Base-by-base conservation (phyloP, 352 stramenopile species). In the Phytophthora lateralis region DNA sequence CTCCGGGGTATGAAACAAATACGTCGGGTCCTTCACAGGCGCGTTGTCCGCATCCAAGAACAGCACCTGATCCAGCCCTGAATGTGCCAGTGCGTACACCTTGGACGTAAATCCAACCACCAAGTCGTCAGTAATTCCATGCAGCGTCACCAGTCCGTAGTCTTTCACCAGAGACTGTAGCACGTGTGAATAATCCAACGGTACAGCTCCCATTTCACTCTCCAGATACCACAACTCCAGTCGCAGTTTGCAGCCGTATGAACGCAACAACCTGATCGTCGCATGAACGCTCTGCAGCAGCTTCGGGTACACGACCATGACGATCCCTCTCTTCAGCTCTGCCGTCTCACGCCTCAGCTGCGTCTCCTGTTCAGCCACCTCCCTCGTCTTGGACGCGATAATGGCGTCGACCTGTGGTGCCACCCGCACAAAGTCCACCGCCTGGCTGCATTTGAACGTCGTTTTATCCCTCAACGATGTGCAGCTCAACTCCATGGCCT, bases 31-130 rank as follows among this genome's bases (percentile, higher is more conserved):
- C 15, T 74, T 78, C n/a, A 77, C 73, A 1, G 85, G 82, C 12
- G 86, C 75, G 38, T 93, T 93, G 52, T 93, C 85, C 24, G 82
- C 84, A 45, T 93, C 85, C 34, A 93, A 66, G 60, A 93, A 89
- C 27, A 93, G 62, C 44, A 93, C 41, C 4, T 80, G 49, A 26
- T 73, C 62, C 17, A 87, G 18, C 0, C 66, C 64, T 1, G 71
- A 78, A 53, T 83, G 69, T 30, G 70, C 53, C 29, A 88, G 49
- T 26, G 75, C 76, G 44, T 78, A 78, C 9, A 82, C 63, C 56
- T 87, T 88, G n/a, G 79, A 71, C 39, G 78, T 78, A 54, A 86
- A 88, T 34, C 75, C 71, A 51, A 62, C 29, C 17, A 70, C 62
- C 21, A 70, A 41, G 63, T 60, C 42, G 43, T 85, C 59, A 1